Base-by-base conservation (phyloP, 345 rosid genomes). In the Moricandia moricandioides region DNA sequence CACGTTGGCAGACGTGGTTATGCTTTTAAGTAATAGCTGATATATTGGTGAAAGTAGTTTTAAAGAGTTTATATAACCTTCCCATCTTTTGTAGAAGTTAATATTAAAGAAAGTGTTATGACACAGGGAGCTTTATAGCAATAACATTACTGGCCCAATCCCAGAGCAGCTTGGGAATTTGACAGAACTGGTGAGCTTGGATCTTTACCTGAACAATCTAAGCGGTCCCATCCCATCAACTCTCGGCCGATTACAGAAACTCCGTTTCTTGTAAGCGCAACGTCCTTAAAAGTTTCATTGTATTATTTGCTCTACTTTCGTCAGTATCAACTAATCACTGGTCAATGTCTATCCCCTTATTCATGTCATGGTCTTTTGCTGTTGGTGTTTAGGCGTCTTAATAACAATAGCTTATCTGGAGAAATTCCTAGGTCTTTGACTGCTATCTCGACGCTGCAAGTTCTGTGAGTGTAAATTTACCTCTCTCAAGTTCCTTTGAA, bases 171-270 rank as follows among this genome's bases (percentile, higher is more conserved):
- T 91, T 69, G 97, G 97, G n/a, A 82, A 73, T 63, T 80, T 91
- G 89, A 81, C 81, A 31, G 82, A 75, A 69, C 78, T 91, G 81
- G 93, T 91, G 82, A 88, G 93, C 92, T 87, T 91, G 88, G 97
- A 91, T 82, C 91, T 91, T 80, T 88, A 84, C 82, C 58, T 83
- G 82, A 91, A 91, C 84, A 43, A 3, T 0, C 69, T 91, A 83
- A 65, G 0, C 33, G 94, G 93, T 45, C 63, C 6, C 1, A 88
- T 91, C 65, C 97, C 97, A 63, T 7, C 39, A 12, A 78, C 92
- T 16, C 78, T 91, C 78, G 82, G 84, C 62, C 81, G 78, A 62
- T 90, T 91, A 67, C 2, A 66, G 68, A 91, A 78, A 73, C 86
- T 91, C 8, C 83, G 89, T 1, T 86, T 87, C 86, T 70, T 91